Base-by-base conservation (phyloP, 257 asterid genomes). In the Striga asiatica region DNA sequence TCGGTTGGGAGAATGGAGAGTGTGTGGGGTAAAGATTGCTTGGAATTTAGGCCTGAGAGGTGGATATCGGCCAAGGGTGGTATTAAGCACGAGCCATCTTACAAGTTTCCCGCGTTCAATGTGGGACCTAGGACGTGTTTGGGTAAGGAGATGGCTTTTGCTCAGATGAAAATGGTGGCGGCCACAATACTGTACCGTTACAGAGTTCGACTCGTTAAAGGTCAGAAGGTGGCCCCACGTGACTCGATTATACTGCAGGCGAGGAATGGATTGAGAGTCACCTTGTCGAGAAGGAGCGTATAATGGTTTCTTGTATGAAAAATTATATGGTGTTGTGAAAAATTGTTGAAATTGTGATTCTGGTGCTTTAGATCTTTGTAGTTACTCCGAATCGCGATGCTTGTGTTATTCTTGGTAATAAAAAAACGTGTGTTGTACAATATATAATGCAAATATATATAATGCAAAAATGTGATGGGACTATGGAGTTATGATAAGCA, bases 191-290 rank as follows among this genome's bases (percentile, higher is more conserved):
- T 49, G 19, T 25, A 24, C 7, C 55, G 21, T 14, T 49, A 49
- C 13, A n/a, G 14, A 0, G 34, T 49, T 70, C 22, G 75, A 66
- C 47, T 76, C 5, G 74, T 54, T 45, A 67, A 71, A 14, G 70
- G 56, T 0, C 81, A 64, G 35, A 52, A 51, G 1, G 66, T 76
- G 7, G n/a, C 25, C 0, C 85, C 83, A n/a, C 62, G 74, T 11
- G 70, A 60, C 47, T 71, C 83, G 12, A 35, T 78, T 17, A 49
- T 78, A 13, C 70, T 78, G 8, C 86, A 76, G 4, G 58, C 75
- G 10, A 69, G 48, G 17, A 56, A 78, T 54, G 89, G 89, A 25
- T 64, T 78, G 46, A 73, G 10, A 67, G 85, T 75, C 23, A 63
- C 32, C 31, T 7, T 78, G 5, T 46, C 37, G 23, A 71, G 51